Evolutionary conservation across 2,329 filamentous ascomycete genomes (phyloP), one percentile per base, ranked within the genome.

Genomic region (Dothidotthia symphoricarpi): DNA sequence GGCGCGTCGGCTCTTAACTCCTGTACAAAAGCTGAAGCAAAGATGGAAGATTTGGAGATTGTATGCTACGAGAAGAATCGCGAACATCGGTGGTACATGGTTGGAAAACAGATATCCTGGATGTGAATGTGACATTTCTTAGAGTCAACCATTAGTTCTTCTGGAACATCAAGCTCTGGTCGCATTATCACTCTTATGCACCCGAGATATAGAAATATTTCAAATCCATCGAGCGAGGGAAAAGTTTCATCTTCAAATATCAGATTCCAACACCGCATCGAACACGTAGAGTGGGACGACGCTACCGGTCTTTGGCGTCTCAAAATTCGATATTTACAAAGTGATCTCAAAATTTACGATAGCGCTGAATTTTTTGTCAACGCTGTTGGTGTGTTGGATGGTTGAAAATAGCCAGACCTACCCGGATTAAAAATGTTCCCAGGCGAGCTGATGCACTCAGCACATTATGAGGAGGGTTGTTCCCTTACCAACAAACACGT

Each of bases 121-220:
- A 8, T 69, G 70, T 53, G 59, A 67, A 17, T 70, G 55, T 30
- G 51, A 56, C 16, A 51, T 55, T 6, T 50, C 55, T 2, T 55
- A 52, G 7, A n/a, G 50, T 50, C 28, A 56, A 53, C 26, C 55
- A 59, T 29, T 72, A 76, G 39, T 76, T 74, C 43, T 69, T 68
- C 6, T 78, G 74, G 63, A 73, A 73, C 41, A 75, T 73, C 56
- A 73, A 63, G 39, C 51, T 66, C 0, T 75, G 72, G 73, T 53
- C 46, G 10, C 45, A 57, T 29, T 51, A 49, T 51, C 76, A 75
- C 50, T 71, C 69, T 2, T 68, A 68, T 19, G 66, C 69, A 0
- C 64, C 68, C 1, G 73, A 77, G 51, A 77, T 77, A 10, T 71
- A 70, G 61, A 53, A 61, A 13, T 76, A 77, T 39, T 63, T 75